Base-by-base conservation (phyloP, 768 basidiomycete species). In the Terana coerulea region DNA sequence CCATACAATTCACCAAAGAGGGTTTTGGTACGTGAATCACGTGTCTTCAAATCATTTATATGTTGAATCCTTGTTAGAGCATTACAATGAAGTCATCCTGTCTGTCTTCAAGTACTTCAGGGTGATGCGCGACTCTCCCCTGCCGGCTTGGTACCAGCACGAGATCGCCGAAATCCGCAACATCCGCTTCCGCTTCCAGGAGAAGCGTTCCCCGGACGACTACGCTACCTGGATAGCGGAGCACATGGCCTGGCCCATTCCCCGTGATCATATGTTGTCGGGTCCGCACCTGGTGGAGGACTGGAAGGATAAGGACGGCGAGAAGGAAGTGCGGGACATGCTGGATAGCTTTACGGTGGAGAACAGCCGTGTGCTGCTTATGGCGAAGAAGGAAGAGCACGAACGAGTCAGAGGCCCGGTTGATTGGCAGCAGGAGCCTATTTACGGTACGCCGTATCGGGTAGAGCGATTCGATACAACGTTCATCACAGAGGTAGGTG, bases 401-500 rank as follows among this genome's bases (percentile, higher is more conserved):
- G 75, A 73, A 47, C 72, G 84, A 34, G 71, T 87, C 48, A 65
- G 69, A 22, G 71, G 72, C 12, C 64, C 74, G 15, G 66, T 69
- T 9, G 52, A 61, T 12, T 93, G 91, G 91, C 62, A 78, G 57
- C 81, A 77, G 37, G 97, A 98, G 69, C 84, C 86, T 36, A 93
- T 92, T 83, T 99, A 99, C 67, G 91, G 88, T 4, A 98, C 97
- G 2, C 77, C 81, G 55, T 98, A 95, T 67, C 73, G 74, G 30
- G 81, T 95, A n/a, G 79, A 89, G 58, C 75, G 72, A 46, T 80
- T 88, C 64, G 80, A 85, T 45, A 69, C 76, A 26, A 73, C 78
- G 22, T 85, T 95, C 60, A 55, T 88, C 31, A 65, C 72, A 60
- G 65, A 78, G 75, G 48, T 39, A 26, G 14, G 19, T 17, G 33